phyloP scores from a whole-genome alignment of 108 stramenopile genomes.

The Aureococcus anophagefferens region DNA sequence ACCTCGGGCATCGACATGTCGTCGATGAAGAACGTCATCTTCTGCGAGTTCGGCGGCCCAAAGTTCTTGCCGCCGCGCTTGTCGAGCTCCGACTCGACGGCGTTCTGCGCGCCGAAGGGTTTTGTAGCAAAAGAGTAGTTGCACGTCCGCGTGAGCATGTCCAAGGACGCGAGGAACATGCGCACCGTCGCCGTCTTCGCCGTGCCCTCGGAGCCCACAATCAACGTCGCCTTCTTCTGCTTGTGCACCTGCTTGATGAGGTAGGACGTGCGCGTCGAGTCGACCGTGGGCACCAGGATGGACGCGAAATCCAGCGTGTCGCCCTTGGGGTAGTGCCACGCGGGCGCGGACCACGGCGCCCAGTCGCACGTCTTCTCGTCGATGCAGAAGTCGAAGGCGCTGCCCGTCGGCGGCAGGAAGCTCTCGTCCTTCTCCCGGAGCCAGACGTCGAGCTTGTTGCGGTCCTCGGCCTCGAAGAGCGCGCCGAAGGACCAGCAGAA shows the following conservation, averaged over 20 bases:
- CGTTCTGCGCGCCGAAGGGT: constrained; percentile 72
- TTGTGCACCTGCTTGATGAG: constrained; percentile 61
- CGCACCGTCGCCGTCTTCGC: constrained; percentile 78
- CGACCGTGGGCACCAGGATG: constrained; percentile 81
- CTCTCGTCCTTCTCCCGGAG: constrained; percentile 58
- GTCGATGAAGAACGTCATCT: constrained; percentile 85
- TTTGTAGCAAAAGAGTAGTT: constrained; percentile 82
- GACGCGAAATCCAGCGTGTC: constrained; percentile 74
- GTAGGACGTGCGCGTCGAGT: constrained; percentile 66
- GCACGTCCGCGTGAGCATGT: constrained; percentile 60
- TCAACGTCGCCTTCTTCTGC: constrained; percentile 53
- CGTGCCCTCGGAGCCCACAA: constrained; percentile 78
- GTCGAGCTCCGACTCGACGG: constrained; percentile 76
- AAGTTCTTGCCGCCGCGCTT: constrained; percentile 81
- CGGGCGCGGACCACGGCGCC: constrained; percentile 57
- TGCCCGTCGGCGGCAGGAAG: constrained; percentile 5
- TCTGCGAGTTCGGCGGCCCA: constrained; percentile 76
- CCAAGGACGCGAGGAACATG: constrained; percentile 64
- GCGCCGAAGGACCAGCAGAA: constrained; percentile 76
- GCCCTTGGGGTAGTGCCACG: constrained; percentile 61
- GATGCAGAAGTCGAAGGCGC: constrained; percentile 65
- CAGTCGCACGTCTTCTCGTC: constrained; percentile 42
- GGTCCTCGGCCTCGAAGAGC: constrained; percentile 73
- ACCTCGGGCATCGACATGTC: constrained; percentile 81
- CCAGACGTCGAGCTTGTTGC: constrained; percentile 63